Evolutionary conservation across 805 yeast species (phyloP).

Genomic region (Cyberlindnera misumaiensis): DNA sequence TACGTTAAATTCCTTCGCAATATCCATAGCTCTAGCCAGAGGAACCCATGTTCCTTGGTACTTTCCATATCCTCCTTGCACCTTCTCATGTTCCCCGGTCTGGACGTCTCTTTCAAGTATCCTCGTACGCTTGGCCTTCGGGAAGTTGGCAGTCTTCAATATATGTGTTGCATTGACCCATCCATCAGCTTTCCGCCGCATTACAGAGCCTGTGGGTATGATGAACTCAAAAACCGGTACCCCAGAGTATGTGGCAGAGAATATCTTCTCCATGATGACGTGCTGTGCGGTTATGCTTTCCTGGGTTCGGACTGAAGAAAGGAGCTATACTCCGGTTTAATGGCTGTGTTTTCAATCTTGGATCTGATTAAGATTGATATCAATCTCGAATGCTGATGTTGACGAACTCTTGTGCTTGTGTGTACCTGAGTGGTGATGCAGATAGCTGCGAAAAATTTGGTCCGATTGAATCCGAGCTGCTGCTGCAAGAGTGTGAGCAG

Average conservation of each 20-base stretch:
- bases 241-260: slow-evolving; percentile 73
- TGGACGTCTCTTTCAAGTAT: slow-evolving; percentile 93
- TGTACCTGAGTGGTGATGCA: too few relatives aligned
- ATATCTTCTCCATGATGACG: slow-evolving; percentile 34
- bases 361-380: too few relatives aligned
- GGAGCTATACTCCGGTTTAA: too few relatives aligned
- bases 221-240: slow-evolving; percentile 79
- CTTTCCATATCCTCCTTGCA: slow-evolving; percentile 95
- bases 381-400: too few relatives aligned
- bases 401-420: too few relatives aligned
- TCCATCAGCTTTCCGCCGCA: slow-evolving; percentile 70
- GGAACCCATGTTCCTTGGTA: slow-evolving; percentile 99
- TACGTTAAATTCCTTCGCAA: slow-evolving; percentile 63
- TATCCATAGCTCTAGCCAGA: slow-evolving; percentile 58
- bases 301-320: too few relatives aligned
- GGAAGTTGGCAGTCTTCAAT: slow-evolving; percentile 86
- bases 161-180: slow-evolving; percentile 96
- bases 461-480: too few relatives aligned
- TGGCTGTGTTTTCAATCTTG: too few relatives aligned
- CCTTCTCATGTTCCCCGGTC: slow-evolving; percentile 80
- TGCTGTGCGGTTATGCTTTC: neutral
- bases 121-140: slow-evolving; percentile 89
- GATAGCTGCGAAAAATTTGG: too few relatives aligned
- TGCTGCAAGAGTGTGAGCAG: too few relatives aligned
- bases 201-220: slow-evolving; percentile 62